These are phyloP conservation scores for Rosa rugosa DNA, from an alignment of 306 rosid genomes.

Conservation along the genomic window DNA sequence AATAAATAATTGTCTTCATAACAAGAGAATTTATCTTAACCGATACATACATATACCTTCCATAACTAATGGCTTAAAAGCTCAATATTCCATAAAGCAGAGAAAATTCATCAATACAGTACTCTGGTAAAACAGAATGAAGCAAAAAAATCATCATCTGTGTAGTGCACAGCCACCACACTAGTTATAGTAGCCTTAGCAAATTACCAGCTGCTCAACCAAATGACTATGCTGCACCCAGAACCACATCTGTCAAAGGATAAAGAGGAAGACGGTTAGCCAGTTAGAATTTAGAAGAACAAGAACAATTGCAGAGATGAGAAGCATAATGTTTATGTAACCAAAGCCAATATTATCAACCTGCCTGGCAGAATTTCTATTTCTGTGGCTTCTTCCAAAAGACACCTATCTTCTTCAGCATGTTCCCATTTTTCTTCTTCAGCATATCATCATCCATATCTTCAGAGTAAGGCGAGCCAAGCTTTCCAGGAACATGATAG, in stretches of 20 bases:
- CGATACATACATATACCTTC: constrained; percentile 10
- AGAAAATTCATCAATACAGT: constrained; percentile 12
- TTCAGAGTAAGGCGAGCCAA: constrained; percentile 54
- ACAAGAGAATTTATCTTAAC: not conserved
- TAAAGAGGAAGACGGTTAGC: not conserved
- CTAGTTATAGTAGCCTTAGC: not conserved
- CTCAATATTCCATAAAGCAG: constrained; percentile 1
- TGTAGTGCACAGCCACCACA: constrained; percentile 5
- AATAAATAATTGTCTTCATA: not conserved
- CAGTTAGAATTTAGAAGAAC: not conserved
- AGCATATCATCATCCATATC: constrained; percentile 73
- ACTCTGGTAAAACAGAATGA: constrained; percentile 1
- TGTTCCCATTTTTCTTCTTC: constrained; percentile 89
- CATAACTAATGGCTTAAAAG: not conserved
- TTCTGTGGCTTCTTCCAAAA: constrained; percentile 98
- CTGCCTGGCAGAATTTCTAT: constrained; percentile 28
- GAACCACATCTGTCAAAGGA: constrained; percentile 13
- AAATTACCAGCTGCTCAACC: constrained; percentile 13
- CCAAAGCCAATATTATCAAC: constrained; percentile 1
- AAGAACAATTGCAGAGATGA: constrained; percentile 17
- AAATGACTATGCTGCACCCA: constrained; percentile 2
- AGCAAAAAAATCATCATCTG: not conserved
- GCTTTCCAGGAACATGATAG: constrained; percentile 48
- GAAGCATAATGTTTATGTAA: constrained; percentile 16
- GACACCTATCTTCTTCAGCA: constrained; percentile 96